Conservation (phyloP, 305 asterid species). For the Fraxinus paxiana region DNA sequence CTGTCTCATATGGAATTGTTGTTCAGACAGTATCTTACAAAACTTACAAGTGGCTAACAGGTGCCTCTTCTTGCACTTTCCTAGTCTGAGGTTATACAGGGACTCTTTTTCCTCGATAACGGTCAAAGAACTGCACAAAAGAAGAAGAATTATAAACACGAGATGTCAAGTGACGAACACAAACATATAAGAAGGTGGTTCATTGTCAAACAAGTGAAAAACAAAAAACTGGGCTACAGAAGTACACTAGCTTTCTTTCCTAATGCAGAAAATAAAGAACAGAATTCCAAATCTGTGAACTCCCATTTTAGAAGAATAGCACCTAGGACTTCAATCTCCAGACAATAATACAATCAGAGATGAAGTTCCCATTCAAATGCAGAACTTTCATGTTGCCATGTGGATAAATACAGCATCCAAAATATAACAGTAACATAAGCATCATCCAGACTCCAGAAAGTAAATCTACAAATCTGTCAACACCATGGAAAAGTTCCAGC, state of each 20-base stretch:
- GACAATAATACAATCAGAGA: background rate
- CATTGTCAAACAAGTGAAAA: conserved; percentile 1
- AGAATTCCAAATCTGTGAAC: background rate
- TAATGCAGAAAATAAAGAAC: background rate
- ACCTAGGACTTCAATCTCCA: background rate
- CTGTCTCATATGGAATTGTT: background rate
- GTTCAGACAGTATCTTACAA: conserved; percentile 10
- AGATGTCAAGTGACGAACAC: background rate
- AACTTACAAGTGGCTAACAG: background rate
- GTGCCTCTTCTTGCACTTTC: background rate
- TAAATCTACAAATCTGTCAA: background rate
- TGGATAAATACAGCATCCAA: background rate
- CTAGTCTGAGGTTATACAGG: conserved; percentile 19
- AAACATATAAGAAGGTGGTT: background rate
- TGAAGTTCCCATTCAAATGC: background rate
- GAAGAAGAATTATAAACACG: background rate
- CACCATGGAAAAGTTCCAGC: background rate
- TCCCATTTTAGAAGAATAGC: background rate
- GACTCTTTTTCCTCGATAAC: conserved; percentile 32
- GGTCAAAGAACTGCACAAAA: conserved; percentile 29
- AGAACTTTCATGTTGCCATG: background rate
- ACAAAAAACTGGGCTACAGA: background rate
- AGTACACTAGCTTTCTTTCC: background rate
- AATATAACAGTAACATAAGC: background rate
- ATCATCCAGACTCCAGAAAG: background rate